A percentile compares a stretch with the other conserved stretches of the same genome.
phyloP scores from a whole-genome alignment of 2,329 filamentous ascomycete species.

The Stagonosporopsis rhizophila region DNA sequence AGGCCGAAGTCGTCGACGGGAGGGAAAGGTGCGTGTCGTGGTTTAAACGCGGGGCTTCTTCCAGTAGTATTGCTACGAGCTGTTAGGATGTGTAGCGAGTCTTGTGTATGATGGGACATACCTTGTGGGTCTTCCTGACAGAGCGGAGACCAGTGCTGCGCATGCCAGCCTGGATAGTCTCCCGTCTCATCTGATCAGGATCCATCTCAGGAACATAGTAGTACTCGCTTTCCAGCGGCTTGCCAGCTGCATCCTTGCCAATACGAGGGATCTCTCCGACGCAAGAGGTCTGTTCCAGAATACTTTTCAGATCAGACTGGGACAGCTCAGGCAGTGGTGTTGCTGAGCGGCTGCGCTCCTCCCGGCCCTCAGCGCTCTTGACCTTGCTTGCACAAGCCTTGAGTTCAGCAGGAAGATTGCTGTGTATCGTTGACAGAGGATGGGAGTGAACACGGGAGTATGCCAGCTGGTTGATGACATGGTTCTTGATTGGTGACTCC shows the following conservation, averaged over 20 bases:
- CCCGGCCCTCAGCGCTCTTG: slow-evolving; percentile 27
- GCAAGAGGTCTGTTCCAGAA: slow-evolving; percentile 77
- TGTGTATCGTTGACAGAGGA: slow-evolving; percentile 86
- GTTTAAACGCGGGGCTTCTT: slow-evolving; percentile 61
- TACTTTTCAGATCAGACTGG: slow-evolving; percentile 65
- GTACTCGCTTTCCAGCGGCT: slow-evolving; percentile 92
- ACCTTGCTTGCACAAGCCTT: slow-evolving; percentile 45
- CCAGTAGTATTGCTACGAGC: slow-evolving; percentile 72
- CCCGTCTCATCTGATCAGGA: slow-evolving; percentile 75
- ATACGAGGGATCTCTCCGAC: slow-evolving; percentile 88
- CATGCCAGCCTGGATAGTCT: slow-evolving; percentile 84
- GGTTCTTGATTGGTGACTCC: slow-evolving; percentile 70
- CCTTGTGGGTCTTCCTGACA: slow-evolving; percentile 97
- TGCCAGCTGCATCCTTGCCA: slow-evolving; percentile 95
- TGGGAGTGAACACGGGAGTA: slow-evolving; percentile 93
- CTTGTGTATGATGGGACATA: slow-evolving; percentile 54
- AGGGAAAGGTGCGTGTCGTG: neutral
- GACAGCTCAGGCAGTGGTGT: slow-evolving; percentile 40
- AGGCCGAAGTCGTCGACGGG: neutral
- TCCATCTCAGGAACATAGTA: slow-evolving; percentile 94
- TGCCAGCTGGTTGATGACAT: slow-evolving; percentile 93
- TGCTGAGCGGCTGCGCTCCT: slow-evolving; percentile 26
- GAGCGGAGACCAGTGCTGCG: slow-evolving; percentile 87
- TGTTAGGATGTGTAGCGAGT: slow-evolving; percentile 18
- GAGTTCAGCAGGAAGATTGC: slow-evolving; percentile 76